These are phyloP conservation scores for Pyrenophora tritici-repentis DNA, from an alignment of 2,329 filamentous ascomycete species.

Conservation along the genomic window DNA sequence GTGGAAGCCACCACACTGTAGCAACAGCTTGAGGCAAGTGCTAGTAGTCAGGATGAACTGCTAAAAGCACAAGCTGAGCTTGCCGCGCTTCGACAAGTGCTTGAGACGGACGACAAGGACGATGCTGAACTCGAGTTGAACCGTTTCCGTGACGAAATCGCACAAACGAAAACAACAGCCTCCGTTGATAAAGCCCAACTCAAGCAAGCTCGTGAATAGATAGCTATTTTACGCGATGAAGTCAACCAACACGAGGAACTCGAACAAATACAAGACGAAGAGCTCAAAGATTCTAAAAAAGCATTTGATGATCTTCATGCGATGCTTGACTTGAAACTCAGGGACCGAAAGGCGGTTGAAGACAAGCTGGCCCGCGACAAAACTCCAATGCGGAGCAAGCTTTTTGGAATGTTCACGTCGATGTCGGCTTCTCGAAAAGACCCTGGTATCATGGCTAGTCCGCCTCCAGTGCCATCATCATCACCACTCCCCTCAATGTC, in stretches of 20 bases:
- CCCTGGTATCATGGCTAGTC: neutral
- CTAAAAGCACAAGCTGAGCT: no score
- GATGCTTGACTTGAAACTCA: neutral
- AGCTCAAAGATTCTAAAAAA: neutral
- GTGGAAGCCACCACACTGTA: neutral
- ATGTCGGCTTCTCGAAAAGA: neutral
- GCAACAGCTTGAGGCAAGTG: neutral
- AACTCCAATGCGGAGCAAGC: neutral
- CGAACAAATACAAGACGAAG: neutral
- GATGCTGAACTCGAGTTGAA: no score
- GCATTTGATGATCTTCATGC: neutral
- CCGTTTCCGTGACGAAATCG: no score
- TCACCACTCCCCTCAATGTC: no score
- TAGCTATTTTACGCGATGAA: neutral
- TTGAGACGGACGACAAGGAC: no score
- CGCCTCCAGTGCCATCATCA: neutral
- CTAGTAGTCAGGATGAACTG: no score
- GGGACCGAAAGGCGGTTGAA: neutral
- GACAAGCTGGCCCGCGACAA: neutral
- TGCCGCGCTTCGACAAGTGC: no score
- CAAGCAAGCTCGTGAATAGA: no score
- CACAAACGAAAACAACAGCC: no score
- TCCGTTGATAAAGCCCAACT: no score
- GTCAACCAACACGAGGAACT: neutral
- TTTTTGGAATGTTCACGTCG: neutral